Percentiles rank a stretch among this genome's conserved stretches.
Evolutionary conservation across 176 grass and related monocot species (phyloP).

Genomic region (Microstegium vimineum): DNA sequence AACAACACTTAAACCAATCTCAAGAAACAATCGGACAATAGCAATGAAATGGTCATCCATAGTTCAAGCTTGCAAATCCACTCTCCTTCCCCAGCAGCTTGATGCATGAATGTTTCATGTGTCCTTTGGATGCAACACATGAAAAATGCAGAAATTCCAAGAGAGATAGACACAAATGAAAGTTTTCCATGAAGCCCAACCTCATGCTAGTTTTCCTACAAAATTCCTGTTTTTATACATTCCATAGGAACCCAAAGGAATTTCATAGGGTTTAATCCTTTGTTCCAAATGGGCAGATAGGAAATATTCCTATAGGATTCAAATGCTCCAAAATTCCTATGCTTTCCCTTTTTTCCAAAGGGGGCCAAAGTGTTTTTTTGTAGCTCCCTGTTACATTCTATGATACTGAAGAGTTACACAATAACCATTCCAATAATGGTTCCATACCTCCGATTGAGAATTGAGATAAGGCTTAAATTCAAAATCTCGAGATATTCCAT

Average conservation of each 20-base stretch:
- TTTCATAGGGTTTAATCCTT: background rate
- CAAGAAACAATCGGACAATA: background rate
- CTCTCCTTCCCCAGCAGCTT: background rate
- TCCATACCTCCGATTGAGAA: constrained; percentile 41
- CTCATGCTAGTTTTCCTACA: background rate
- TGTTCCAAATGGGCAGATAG: background rate
- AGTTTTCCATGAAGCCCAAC: background rate
- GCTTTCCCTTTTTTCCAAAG: too few species aligned
- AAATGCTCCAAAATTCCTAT: background rate
- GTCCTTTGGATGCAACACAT: background rate
- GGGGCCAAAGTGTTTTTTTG: background rate
- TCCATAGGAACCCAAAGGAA: background rate
- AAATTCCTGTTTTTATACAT: background rate
- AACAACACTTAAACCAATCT: background rate
- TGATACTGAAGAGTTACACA: background rate
- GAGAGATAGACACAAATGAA: background rate
- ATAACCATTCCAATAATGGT: constrained; percentile 9
- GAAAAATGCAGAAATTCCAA: background rate
- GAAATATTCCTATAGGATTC: background rate
- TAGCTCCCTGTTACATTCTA: background rate
- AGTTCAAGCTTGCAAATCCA: background rate
- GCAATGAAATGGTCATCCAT: background rate
- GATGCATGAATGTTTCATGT: background rate
- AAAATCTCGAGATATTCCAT: constrained; percentile 56
- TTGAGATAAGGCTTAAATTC: constrained; percentile 62